Conservation (phyloP, 192 early-diverging fungal genomes). For the Borealophlyctis nickersoniae region DNA sequence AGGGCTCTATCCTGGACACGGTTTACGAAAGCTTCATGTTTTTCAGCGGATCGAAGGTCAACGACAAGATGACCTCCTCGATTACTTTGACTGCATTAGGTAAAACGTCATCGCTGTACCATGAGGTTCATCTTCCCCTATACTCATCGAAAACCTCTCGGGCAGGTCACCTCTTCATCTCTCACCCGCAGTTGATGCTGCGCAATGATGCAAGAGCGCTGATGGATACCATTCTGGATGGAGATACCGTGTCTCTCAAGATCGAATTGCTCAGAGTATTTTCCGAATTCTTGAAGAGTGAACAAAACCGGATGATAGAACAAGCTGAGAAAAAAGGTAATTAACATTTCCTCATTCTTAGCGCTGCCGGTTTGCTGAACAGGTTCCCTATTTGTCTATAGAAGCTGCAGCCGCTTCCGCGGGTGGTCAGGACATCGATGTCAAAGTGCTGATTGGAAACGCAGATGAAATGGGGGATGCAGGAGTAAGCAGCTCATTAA, state of each 20-base stretch:
- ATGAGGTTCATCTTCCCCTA: not conserved
- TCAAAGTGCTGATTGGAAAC: slow-evolving; percentile 76
- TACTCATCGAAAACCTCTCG: not conserved
- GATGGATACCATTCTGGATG: slow-evolving; percentile 67
- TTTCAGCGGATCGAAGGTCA: slow-evolving; percentile 27
- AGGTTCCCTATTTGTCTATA: slow-evolving; percentile 1
- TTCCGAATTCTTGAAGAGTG: slow-evolving; percentile 63
- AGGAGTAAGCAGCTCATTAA: slow-evolving; percentile 84
- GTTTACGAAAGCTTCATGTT: slow-evolving; percentile 25
- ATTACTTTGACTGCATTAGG: no score
- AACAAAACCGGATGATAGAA: slow-evolving; percentile 53
- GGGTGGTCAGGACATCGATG: slow-evolving; percentile 47
- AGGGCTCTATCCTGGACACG: slow-evolving; percentile 16
- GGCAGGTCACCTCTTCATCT: slow-evolving; percentile 68
- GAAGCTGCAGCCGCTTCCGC: slow-evolving; percentile 13
- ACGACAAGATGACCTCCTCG: not conserved
- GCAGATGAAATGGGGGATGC: slow-evolving; percentile 78
- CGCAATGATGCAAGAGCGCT: slow-evolving; percentile 47
- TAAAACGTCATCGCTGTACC: no score
- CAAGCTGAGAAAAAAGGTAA: slow-evolving; percentile 45
- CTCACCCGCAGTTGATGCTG: slow-evolving; percentile 63
- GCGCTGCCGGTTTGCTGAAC: slow-evolving; percentile 20
- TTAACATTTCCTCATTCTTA: slow-evolving; percentile 16
- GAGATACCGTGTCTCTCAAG: slow-evolving; percentile 48
- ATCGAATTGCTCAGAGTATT: slow-evolving; percentile 71